A percentile compares a stretch with the other conserved stretches of the same genome.
These are phyloP conservation scores for Oryza officinalis DNA, from an alignment of 176 grass and related monocot genomes.

Conservation along the genomic window DNA sequence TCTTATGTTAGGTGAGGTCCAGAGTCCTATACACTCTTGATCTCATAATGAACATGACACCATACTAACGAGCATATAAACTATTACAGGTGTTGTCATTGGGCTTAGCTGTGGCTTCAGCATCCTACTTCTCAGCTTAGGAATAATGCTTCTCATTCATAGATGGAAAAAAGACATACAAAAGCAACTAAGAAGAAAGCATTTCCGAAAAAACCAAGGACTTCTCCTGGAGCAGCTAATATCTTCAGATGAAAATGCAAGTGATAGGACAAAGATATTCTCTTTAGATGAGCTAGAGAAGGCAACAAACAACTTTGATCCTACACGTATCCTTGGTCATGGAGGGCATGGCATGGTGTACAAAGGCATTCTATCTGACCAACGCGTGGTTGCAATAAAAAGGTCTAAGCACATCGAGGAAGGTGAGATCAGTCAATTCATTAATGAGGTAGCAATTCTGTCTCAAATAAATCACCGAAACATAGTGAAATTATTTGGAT, in stretches of 20 bases:
- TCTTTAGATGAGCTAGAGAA: slow-evolving; percentile 19
- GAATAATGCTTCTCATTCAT: background rate
- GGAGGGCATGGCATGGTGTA: slow-evolving; percentile 24
- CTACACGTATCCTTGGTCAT: background rate
- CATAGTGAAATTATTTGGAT: slow-evolving; percentile 10
- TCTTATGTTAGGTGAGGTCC: slow-evolving; percentile 1
- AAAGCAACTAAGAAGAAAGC: slow-evolving; percentile 4
- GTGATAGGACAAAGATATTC: background rate
- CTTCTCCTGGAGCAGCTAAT: too few species aligned
- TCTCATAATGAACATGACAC: too few species aligned
- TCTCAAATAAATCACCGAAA: slow-evolving; percentile 19
- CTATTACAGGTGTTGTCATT: background rate
- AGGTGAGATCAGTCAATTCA: background rate
- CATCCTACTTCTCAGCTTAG: background rate
- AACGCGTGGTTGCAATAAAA: slow-evolving; percentile 12
- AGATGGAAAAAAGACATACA: slow-evolving; percentile 1
- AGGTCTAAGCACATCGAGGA: background rate
- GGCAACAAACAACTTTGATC: slow-evolving; percentile 21
- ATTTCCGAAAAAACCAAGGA: slow-evolving; percentile 33
- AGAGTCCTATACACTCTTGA: background rate
- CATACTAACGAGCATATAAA: background rate
- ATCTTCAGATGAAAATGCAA: too few species aligned
- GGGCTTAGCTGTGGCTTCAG: too few species aligned
- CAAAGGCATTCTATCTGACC: slow-evolving; percentile 22
- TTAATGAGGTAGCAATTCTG: background rate